Evolutionary conservation across 164 flowering plant genomes (phyloP), one percentile per base, ranked within the genome.

Genomic region (Vitis amurensis): DNA sequence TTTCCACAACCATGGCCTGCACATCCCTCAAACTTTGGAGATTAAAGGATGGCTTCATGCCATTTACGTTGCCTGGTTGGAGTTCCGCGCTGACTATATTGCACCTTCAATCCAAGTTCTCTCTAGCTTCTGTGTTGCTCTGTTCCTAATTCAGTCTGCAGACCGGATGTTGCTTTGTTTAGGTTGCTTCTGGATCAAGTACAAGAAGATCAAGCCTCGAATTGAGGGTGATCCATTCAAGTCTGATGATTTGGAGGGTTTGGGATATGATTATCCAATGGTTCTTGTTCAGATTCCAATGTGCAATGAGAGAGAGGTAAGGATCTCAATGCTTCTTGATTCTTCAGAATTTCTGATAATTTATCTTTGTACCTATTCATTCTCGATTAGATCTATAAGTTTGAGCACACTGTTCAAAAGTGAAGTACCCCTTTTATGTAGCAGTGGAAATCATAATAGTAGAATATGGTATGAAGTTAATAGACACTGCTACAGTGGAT

Each of bases 181-280:
- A 1, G 70, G 70, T 37, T 67, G 70, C 53, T 67, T 67, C 27
- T 67, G 70, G 70, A 67, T 67, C 52, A 67, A 67, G 29, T 57
- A 14, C 52, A 67, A 67, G 52, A 47, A 57, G 31, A 67, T 67
- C 27, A 57, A 57, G 62, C 70, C 69, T 1, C 29, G 49, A 9
- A 12, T 66, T 19, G 19, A 29, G 9, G 69, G 69, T 4, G 69
- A 53, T n/a, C 59, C 59, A 1, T 66, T 52, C 59, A 19, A 53
- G 59, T 52, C 69, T 3, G 49, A 14, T 17, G 37, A 66, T 66
- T 27, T 53, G 59, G 59, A 66, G 37, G 69, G 59, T 30, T 16
- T 50, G 3, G 59, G 49, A 8, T 29, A n/a, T 30, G 29, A 52
- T 14, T 55, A 66, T 16, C 69, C 69, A 15, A 66, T 52, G 69